These are phyloP conservation scores for Globisporangium cylindrosporum DNA, from an alignment of 352 stramenopile genomes.

Conservation along the genomic window DNA sequence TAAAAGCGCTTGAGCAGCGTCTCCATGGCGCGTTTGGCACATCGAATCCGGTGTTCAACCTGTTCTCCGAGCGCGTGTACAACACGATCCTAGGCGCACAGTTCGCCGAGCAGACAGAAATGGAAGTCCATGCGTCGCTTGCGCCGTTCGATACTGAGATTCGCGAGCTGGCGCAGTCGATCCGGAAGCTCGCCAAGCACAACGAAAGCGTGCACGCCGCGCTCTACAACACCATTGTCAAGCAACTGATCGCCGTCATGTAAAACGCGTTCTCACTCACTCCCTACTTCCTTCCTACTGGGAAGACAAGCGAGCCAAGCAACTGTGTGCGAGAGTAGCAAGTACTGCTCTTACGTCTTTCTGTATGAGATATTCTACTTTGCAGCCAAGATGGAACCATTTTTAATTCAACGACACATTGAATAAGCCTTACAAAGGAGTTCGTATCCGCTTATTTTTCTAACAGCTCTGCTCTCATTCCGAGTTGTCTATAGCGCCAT, in stretches of 20 bases:
- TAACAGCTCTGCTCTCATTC: neutral
- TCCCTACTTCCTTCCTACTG: neutral
- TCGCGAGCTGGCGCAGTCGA: slow-evolving; percentile 21
- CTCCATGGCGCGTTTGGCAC: slow-evolving; percentile 39
- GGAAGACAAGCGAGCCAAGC: neutral
- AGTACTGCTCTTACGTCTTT: neutral
- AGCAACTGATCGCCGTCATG: slow-evolving; percentile 30
- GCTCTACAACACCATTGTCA: slow-evolving; percentile 65
- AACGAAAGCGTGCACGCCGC: slow-evolving; percentile 64
- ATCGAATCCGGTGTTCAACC: slow-evolving; percentile 52
- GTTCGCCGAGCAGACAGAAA: slow-evolving; percentile 17
- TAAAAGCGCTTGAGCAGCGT: slow-evolving; percentile 40
- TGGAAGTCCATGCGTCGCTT: slow-evolving; percentile 48
- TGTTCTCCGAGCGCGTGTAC: slow-evolving; percentile 48
- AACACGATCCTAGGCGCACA: slow-evolving; percentile 28
- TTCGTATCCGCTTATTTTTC: neutral
- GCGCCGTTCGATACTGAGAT: slow-evolving; percentile 47
- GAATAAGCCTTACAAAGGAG: neutral
- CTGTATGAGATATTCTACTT: neutral
- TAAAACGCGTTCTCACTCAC: slow-evolving; percentile 13
- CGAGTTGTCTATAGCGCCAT: neutral
- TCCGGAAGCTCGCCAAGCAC: slow-evolving; percentile 55
- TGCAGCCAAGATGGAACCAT: neutral
- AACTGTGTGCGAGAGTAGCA: neutral
- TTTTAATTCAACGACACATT: neutral